phyloP scores from a whole-genome alignment of 371 early-diverging fungal species.

The Mucor piriformis region DNA sequence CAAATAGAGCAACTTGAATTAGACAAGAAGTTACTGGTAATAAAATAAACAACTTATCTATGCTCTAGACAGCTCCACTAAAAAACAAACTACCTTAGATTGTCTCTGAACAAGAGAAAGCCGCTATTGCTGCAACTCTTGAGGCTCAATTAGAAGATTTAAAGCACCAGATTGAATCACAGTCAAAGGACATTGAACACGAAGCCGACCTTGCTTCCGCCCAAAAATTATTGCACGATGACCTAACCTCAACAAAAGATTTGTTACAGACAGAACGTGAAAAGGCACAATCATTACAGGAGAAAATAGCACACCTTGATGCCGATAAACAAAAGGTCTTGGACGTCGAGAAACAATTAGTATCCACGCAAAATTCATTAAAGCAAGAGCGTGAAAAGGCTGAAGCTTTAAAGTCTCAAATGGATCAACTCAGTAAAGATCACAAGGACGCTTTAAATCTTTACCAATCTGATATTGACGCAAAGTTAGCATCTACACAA shows the following conservation, averaged over 20 bases:
- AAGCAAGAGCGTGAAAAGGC: conserved; percentile 8
- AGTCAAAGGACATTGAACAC: not conserved
- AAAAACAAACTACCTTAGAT: not conserved
- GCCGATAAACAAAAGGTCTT: not conserved
- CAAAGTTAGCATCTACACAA: not conserved
- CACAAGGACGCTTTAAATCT: not conserved
- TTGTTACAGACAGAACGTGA: conserved; percentile 7
- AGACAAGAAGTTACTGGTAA: conserved; percentile 5
- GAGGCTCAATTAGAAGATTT: conserved; percentile 4
- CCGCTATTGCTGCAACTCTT: not conserved
- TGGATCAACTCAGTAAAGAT: not conserved
- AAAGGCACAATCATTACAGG: conserved; percentile 2
- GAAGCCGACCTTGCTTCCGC: not conserved
- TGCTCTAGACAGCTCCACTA: not conserved
- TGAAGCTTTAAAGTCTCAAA: conserved; percentile 1
- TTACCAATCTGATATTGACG: not conserved
- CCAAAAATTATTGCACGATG: not conserved
- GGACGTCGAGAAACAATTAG: not conserved
- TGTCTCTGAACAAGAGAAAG: not conserved
- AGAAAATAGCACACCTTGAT: not conserved
- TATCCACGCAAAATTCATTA: not conserved
- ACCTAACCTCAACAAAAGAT: not conserved
- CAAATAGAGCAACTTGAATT: conserved; percentile 7
- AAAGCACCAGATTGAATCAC: conserved; percentile 9
- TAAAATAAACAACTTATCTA: not conserved